Base-by-base conservation (phyloP, 2,329 filamentous ascomycete genomes). In the Neonectria magnoliae region DNA sequence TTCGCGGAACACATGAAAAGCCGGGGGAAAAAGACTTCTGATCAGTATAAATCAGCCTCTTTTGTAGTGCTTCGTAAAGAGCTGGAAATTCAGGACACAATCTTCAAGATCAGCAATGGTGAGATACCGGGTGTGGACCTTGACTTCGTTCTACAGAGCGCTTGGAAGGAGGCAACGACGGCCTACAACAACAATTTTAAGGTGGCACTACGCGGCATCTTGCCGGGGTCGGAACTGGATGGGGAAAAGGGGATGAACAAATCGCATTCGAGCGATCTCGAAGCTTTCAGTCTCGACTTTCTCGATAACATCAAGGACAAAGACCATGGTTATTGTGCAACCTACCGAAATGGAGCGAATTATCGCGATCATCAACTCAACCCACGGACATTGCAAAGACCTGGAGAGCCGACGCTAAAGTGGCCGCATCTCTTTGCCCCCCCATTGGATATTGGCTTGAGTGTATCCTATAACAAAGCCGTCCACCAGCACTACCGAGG, bases 311-410 rank as follows among this genome's bases (percentile, higher is more conserved):
- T 44, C n/a, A 2, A 18, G 1, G 13, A 25, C 33, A 29, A 8
- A 11, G 2, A 27, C 8, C 10, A 13, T 25, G 29, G 14, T n/a
- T 42, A 62, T 44, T 42, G 45, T 6, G 67, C 67, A 13, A n/a
- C 73, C 13, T 72, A 70, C 22, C 63, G 71, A 31, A 59, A 70
- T 27, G 67, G 62, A 10, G 71, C 62, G n/a, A 72, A 71, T 56
- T 73, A 67, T 41, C 33, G 25, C 11, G 60, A 66, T 20, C 36
- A 38, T 16, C 3, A 38, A 3, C 36, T 38, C 36, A 7, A 38
- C 16, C 16, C 16, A 14, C 14, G 14, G 11, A 36, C 3, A 22
- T 27, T 10, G n/a, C 55, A 36, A 25, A 8, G 13, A n/a, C 13
- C 47, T 29, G 1, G 41, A 4, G 22, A 47, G 18, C 22, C 13